Conservation (phyloP, 306 rosid genomes). For the Cucurbita moschata region DNA sequence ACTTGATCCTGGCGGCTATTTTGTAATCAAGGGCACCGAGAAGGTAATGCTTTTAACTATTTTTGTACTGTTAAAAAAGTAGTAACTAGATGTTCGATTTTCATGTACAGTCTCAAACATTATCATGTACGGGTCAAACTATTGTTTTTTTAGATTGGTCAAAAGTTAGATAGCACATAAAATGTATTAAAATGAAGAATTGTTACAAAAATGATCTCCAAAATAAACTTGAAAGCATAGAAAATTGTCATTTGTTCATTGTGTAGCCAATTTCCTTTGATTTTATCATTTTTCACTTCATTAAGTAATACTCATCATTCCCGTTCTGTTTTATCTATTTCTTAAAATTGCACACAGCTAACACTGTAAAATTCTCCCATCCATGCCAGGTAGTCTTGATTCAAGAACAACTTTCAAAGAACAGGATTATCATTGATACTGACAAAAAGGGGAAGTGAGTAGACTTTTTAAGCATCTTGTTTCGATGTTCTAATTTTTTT, state of each 20-base stretch:
- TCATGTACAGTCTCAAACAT: background rate
- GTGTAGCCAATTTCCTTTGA: background rate
- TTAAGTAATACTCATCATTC: background rate
- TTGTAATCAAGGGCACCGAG: conserved; percentile 81
- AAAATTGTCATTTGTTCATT: background rate
- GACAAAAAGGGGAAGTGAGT: conserved; percentile 91
- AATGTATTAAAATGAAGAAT: background rate
- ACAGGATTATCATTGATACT: conserved; percentile 71
- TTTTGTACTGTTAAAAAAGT: background rate
- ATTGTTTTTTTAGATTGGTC: background rate
- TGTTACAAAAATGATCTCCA: background rate
- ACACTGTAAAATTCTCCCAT: background rate
- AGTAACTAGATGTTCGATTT: background rate
- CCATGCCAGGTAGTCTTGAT: conserved; percentile 69
- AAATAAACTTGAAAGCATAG: background rate
- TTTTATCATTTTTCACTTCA: background rate
- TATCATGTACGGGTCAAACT: background rate
- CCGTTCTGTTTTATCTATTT: background rate
- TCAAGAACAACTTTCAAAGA: conserved; percentile 91
- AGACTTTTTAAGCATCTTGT: background rate
- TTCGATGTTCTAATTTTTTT: background rate
- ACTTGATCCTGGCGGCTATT: conserved; percentile 95
- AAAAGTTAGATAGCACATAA: background rate
- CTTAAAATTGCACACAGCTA: background rate
- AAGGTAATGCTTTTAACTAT: conserved; percentile 40